Percentiles rank a stretch among this genome's conserved stretches.
These are phyloP conservation scores for Alliaria petiolata DNA, from an alignment of 345 rosid species.

Conservation along the genomic window DNA sequence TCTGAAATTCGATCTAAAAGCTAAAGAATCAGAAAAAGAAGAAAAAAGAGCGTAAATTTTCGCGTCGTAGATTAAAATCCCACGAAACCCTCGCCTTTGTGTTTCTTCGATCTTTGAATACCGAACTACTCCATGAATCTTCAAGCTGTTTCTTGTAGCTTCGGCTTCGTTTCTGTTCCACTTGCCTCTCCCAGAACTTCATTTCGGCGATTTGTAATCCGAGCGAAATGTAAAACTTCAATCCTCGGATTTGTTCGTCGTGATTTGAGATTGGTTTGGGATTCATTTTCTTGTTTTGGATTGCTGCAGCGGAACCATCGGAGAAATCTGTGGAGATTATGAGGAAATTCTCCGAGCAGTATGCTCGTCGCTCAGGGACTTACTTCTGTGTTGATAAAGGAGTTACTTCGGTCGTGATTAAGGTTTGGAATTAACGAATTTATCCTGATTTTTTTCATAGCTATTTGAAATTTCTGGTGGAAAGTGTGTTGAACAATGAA, in stretches of 20 bases:
- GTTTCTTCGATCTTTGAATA: not conserved
- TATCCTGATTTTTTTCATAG: too few species aligned
- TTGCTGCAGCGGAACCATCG: slow-evolving; percentile 63
- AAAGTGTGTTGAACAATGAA: not conserved
- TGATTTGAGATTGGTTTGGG: not conserved
- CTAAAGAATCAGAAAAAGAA: not conserved
- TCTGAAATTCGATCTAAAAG: slow-evolving; percentile 9
- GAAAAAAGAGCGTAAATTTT: not conserved
- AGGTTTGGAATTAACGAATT: slow-evolving; percentile 42
- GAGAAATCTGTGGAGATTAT: slow-evolving; percentile 87
- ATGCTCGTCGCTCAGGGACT: slow-evolving; percentile 90
- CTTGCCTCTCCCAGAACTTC: slow-evolving; percentile 36
- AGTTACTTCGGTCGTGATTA: slow-evolving; percentile 91
- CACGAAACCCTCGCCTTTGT: not conserved
- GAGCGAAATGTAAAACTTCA: slow-evolving; percentile 41
- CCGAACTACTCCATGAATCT: slow-evolving; percentile 35
- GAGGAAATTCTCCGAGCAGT: slow-evolving; percentile 99
- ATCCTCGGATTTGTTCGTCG: not conserved
- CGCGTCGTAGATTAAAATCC: not conserved
- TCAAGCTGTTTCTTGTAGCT: slow-evolving; percentile 47
- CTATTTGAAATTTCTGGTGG: not conserved
- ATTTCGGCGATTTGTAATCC: slow-evolving; percentile 36
- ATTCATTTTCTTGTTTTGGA: not conserved
- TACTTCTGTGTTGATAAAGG: slow-evolving; percentile 91
- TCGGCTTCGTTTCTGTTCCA: slow-evolving; percentile 40